Evolutionary conservation across 2,329 filamentous ascomycete species (phyloP).

Genomic region (Alternaria sp.): DNA sequence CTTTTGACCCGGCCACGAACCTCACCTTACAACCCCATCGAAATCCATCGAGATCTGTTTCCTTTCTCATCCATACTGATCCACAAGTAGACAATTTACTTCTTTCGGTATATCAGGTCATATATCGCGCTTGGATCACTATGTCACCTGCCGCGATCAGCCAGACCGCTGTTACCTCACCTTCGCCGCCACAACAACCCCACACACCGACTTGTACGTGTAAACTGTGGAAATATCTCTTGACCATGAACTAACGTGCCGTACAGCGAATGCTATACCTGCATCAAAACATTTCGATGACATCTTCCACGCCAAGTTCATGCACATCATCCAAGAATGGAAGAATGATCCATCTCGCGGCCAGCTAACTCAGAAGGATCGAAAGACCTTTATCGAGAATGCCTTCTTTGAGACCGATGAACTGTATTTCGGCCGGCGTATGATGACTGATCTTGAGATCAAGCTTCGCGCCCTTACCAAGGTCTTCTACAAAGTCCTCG

Average conservation of each 20-base stretch:
- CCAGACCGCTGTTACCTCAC: slow-evolving; percentile 27
- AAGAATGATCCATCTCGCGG: slow-evolving; percentile 37
- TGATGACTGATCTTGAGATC: slow-evolving; percentile 38
- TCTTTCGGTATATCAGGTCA: slow-evolving; percentile 29
- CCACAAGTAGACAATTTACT: slow-evolving; percentile 10
- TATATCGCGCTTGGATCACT: slow-evolving; percentile 32
- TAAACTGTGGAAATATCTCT: not conserved
- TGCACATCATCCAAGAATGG: slow-evolving; percentile 41
- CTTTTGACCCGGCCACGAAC: slow-evolving; percentile 14
- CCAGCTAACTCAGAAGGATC: slow-evolving; percentile 39
- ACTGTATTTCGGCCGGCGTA: slow-evolving; percentile 36
- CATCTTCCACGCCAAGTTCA: slow-evolving; percentile 44
- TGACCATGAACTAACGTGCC: slow-evolving; percentile 6
- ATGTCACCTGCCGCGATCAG: slow-evolving; percentile 46
- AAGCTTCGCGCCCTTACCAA: slow-evolving; percentile 47
- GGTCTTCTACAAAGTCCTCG: slow-evolving; percentile 47
- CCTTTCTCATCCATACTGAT: not conserved
- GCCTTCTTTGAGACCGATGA: slow-evolving; percentile 41
- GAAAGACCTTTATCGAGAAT: slow-evolving; percentile 42
- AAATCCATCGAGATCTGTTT: slow-evolving; percentile 24
- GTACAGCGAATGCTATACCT: slow-evolving; percentile 19
- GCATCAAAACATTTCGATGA: slow-evolving; percentile 40
- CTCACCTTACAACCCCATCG: slow-evolving; percentile 31
- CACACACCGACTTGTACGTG: slow-evolving; percentile 21
- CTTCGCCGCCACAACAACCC: slow-evolving; percentile 26